Evolutionary conservation across 495 filamentous ascomycete genomes (phyloP).

Genomic region (Poronia punctata): DNA sequence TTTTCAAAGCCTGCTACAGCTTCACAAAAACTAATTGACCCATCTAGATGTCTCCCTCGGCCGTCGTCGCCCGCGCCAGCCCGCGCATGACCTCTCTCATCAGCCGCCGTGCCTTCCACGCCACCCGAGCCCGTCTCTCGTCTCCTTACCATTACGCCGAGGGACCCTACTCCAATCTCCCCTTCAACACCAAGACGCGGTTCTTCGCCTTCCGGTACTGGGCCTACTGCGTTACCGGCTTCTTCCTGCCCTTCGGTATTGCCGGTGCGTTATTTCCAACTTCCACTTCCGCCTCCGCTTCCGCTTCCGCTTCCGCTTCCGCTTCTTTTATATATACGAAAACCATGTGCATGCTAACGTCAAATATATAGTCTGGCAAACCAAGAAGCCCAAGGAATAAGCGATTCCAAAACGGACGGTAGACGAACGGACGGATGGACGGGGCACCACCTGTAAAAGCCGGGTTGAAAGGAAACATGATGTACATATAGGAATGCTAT

Average conservation of each 20-base stretch:
- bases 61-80: slow-evolving; percentile 57
- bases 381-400: slow-evolving; percentile 56
- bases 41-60: slow-evolving; percentile 75
- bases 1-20: background rate
- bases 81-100: slow-evolving; percentile 53
- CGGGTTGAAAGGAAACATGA: too few relatives aligned
- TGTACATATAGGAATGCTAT: slow-evolving; percentile 25
- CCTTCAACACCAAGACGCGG: slow-evolving; percentile 89
- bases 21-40: slow-evolving; percentile 20
- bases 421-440: too few relatives aligned
- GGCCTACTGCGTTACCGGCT: slow-evolving; percentile 69
- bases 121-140: slow-evolving; percentile 75
- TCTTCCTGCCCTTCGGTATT: slow-evolving; percentile 74
- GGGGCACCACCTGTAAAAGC: too few relatives aligned
- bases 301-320: slow-evolving; percentile 2
- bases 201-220: slow-evolving; percentile 80
- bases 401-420: slow-evolving; percentile 13
- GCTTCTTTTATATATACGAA: too few relatives aligned
- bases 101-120: slow-evolving; percentile 89
- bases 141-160: slow-evolving; percentile 98
- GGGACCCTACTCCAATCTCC: slow-evolving; percentile 87
- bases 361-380: slow-evolving; percentile 75
- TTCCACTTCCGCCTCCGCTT: background rate
- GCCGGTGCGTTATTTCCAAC: slow-evolving; percentile 54
- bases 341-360: too few relatives aligned